Evolutionary conservation across 225 moss, liverwort and hornwort genomes (phyloP).

Genomic region (Marchantia polymorpha): DNA sequence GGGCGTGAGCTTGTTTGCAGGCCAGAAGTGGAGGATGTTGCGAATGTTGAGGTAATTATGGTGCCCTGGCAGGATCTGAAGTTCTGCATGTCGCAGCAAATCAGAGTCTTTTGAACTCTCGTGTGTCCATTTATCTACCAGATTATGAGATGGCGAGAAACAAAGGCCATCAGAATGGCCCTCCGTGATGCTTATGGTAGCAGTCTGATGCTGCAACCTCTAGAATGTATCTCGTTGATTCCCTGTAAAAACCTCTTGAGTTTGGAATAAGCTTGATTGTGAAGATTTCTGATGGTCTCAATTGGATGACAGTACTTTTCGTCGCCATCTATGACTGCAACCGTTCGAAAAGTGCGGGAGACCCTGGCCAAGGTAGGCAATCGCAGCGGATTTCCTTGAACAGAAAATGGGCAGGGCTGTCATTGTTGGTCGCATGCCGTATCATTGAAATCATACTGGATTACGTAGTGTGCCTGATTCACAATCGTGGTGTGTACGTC

Average conservation of each 20-base stretch:
- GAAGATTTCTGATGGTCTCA: neutral
- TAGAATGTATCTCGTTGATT: neutral
- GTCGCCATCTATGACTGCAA: conserved; percentile 31
- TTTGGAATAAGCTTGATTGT: neutral
- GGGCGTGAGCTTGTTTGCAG: neutral
- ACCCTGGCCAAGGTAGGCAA: conserved; percentile 29
- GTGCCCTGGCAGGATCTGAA: neutral
- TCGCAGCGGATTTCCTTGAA: neutral
- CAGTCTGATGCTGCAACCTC: neutral
- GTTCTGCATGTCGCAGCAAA: too few relatives aligned
- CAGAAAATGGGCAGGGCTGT: neutral
- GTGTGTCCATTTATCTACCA: neutral
- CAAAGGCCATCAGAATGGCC: too few relatives aligned
- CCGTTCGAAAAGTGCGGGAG: conserved; percentile 35
- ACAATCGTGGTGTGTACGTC: neutral
- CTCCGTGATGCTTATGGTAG: neutral
- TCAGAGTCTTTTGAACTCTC: neutral
- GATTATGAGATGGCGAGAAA: too few relatives aligned
- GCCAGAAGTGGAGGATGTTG: neutral
- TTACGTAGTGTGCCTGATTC: neutral
- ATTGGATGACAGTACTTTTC: conserved; percentile 26
- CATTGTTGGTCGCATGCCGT: neutral
- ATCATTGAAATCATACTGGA: neutral
- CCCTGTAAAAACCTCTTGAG: neutral
- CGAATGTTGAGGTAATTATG: conserved; percentile 12